Conservation (phyloP, 202 grass and related monocot genomes). For the Carex arenaria region DNA sequence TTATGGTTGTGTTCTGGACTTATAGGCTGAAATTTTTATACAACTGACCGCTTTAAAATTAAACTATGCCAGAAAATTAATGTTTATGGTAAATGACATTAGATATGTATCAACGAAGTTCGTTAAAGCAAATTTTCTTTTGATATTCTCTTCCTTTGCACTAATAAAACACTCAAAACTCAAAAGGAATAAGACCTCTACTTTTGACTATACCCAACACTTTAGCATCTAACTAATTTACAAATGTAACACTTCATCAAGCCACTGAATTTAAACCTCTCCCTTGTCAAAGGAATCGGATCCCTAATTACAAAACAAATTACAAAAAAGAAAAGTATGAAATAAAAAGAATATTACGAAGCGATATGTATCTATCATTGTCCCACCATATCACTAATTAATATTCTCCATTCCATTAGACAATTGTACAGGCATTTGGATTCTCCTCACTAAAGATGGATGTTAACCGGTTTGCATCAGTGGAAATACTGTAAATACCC, state of each 20-base stretch:
- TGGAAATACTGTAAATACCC: conserved; percentile 93
- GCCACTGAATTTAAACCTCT: conserved; percentile 11
- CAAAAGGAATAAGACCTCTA: neutral
- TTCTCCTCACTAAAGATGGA: conserved; percentile 99
- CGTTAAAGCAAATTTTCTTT: neutral
- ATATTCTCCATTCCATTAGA: conserved; percentile 27
- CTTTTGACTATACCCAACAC: conserved; percentile 15
- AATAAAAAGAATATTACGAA: conserved; percentile 15
- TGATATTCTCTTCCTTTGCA: neutral
- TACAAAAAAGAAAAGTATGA: conserved; percentile 26
- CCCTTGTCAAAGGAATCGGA: conserved; percentile 10
- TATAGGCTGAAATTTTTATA: neutral
- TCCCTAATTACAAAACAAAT: conserved; percentile 28
- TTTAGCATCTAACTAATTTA: conserved; percentile 6
- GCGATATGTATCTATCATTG: neutral
- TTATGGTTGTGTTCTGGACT: neutral
- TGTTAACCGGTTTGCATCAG: conserved; percentile 80
- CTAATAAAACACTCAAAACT: neutral
- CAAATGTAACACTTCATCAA: conserved; percentile 13
- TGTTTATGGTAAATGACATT: neutral
- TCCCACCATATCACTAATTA: conserved; percentile 27
- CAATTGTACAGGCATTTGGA: conserved; percentile 87
- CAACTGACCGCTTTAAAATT: neutral
- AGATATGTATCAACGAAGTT: neutral
- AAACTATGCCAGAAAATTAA: neutral